These are phyloP conservation scores for Corylus americana DNA, from an alignment of 306 rosid genomes.

Conservation along the genomic window DNA sequence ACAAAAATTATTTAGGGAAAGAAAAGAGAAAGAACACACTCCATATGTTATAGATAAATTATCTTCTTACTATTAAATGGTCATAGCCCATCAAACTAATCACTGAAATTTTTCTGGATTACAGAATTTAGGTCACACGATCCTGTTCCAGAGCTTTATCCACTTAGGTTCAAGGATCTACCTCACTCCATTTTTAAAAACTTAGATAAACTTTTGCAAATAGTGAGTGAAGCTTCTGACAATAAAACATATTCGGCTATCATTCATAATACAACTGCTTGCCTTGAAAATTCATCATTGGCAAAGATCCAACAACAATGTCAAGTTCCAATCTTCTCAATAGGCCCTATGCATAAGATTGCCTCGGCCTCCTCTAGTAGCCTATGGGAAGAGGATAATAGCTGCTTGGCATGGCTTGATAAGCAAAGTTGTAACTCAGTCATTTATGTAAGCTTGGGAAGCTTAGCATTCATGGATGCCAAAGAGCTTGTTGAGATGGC, in stretches of 20 bases:
- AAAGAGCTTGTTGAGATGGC: conserved; percentile 50
- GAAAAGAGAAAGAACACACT: no score
- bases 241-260: conserved; percentile 36
- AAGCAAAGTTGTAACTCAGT: conserved; percentile 20
- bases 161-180: conserved; percentile 57
- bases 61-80: not conserved
- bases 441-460: conserved; percentile 53
- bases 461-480: conserved; percentile 45
- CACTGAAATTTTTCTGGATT: not conserved
- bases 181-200: conserved; percentile 9
- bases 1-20: no score
- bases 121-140: conserved; percentile 5
- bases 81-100: not conserved
- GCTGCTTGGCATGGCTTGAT: conserved; percentile 36
- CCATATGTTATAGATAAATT: not conserved
- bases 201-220: not conserved
- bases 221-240: not conserved
- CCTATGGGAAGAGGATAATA: conserved; percentile 24
- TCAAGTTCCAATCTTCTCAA: conserved; percentile 34
- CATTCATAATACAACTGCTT: conserved; percentile 36
- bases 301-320: conserved; percentile 20
- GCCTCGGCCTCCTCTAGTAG: conserved; percentile 19
- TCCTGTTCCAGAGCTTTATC: conserved; percentile 40
- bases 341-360: conserved; percentile 52
- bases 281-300: not conserved